Percentiles rank a stretch among this genome's conserved stretches.
Evolutionary conservation across 2,329 filamentous ascomycete species (phyloP).

Genomic region (Trichocomaceae sp.): DNA sequence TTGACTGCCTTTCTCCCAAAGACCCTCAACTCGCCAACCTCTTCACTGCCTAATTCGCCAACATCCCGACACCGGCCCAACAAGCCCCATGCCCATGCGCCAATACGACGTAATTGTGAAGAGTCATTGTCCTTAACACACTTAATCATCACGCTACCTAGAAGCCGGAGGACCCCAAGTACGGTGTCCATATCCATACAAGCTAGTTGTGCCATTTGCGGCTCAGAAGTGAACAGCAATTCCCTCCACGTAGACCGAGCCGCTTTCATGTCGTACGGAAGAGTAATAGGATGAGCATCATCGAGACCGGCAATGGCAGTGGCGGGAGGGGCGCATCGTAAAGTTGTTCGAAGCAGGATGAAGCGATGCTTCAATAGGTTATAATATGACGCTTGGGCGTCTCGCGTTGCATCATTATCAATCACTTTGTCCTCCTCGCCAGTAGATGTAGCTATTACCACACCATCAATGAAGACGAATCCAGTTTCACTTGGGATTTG

Average conservation of each 20-base stretch:
- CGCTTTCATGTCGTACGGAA: conserved; percentile 48
- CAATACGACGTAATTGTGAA: conserved; percentile 59
- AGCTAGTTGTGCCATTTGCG: conserved; percentile 45
- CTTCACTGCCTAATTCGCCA: conserved; percentile 67
- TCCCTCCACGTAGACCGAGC: conserved; percentile 52
- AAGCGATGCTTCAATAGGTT: conserved; percentile 60
- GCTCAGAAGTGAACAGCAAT: conserved; percentile 35
- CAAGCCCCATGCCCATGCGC: conserved; percentile 79
- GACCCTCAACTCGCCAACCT: conserved; percentile 70
- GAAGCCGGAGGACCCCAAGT: conserved; percentile 57
- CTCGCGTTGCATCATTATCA: conserved; percentile 28
- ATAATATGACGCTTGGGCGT: conserved; percentile 62
- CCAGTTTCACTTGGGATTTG: background rate
- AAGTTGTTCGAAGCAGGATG: conserved; percentile 52
- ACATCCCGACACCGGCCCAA: conserved; percentile 67
- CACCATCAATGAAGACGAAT: conserved; percentile 10
- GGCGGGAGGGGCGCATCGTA: conserved; percentile 52
- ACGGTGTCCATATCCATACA: conserved; percentile 56
- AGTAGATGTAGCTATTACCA: conserved; percentile 7
- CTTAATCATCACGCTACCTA: conserved; percentile 54
- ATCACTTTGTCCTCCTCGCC: conserved; percentile 13
- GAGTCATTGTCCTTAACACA: conserved; percentile 57
- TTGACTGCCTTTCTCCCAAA: conserved; percentile 67
- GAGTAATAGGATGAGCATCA: conserved; percentile 46
- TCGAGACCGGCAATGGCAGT: conserved; percentile 50